Evolutionary conservation across 257 asterid genomes (phyloP), one percentile per base, ranked within the genome.

Genomic region (Solanum chmielewskii): DNA sequence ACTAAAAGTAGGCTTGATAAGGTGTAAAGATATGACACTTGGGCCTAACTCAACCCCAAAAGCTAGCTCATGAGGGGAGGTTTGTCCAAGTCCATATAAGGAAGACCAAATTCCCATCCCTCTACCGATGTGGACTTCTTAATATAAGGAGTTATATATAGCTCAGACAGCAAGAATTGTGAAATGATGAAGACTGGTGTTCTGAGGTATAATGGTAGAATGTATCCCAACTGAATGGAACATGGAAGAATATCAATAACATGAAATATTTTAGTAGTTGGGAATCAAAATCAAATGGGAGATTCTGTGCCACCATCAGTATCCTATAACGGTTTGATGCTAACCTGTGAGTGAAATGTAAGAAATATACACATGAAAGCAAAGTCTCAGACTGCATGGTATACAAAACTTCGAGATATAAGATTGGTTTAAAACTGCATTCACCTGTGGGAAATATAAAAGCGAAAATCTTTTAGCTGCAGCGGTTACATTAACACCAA

Each of bases 401-500:
- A 49, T 49, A 49, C 66, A 29, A 81, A 29, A 81, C 85, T 16
- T 49, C 21, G 29, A 49, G 69, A 29, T 29, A 49, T 49, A 20
- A 81, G 69, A 81, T 29, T 44, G 68, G 7, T 47, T 45, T 85
- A 76, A 80, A 78, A 47, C 56, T 88, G 87, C 56, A 81, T 89
- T 81, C 82, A 96, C 99, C 99, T 96, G 92, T 82, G 97, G 88
- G 90, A 92, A 92, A 88, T 96, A 97, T 89, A 96, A 83, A 90
- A 97, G 95, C 90, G 93, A 93, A 92, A 97, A 97, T 93, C 99
- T 93, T 78, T 96, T 93, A 86, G 97, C 94, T 89, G 98, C 94
- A 85, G 93, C 92, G 75, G 94, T 87, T 83, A 92, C 15, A 88
- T 98, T 92, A 89, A 93, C 93, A 74, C 92, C 88, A 87, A 95